Base-by-base conservation (phyloP, 257 asterid species). In the Scutellaria minor region DNA sequence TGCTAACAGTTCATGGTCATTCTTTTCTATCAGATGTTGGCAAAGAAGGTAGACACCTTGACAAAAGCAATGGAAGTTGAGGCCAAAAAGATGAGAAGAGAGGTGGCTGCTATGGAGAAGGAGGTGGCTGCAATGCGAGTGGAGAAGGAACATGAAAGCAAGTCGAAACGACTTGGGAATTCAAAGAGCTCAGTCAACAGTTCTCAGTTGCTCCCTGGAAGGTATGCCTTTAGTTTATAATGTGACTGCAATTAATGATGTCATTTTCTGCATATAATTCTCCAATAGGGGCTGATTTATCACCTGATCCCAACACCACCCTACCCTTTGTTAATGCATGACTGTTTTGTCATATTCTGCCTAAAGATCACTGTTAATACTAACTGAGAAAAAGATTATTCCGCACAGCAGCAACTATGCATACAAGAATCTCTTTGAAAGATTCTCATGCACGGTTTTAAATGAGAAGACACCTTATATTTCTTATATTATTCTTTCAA, bases 71-170 rank as follows among this genome's bases (percentile, higher is more conserved):
- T 94, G 99, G 99, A 94, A 77, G 96, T 91, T 66, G 99, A 94
- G 80, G 99, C 99, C 64, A 94, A 89, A 76, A 94, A 91, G 87
- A 91, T 94, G 98, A 89, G 98, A 78, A 84, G 98, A 70, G 98
- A 94, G 78, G 98, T 94, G 46, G 93, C 98, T 81, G 95, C 92
- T n/a, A 91, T 94, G 97, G 99, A 94, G 90, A 91, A 94, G 85
- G 99, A 94, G 85, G 99, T 94, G 72, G 86, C 95, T 75, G 96
- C 97, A 67, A 91, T 94, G 95, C 96, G 97, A 44, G 91, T 84
- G 68, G 90, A 88, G 15, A 94, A 94, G 80, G 97, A 91, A 51
- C 96, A 91, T 61, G 97, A 94, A 74, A 88, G 68, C 68, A 89
- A 86, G 78, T 82, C 90, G 46, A 91, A 85, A 74, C 80, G 94